phyloP scores from a whole-genome alignment of 257 asterid genomes.

The Solanum tacnaense region DNA sequence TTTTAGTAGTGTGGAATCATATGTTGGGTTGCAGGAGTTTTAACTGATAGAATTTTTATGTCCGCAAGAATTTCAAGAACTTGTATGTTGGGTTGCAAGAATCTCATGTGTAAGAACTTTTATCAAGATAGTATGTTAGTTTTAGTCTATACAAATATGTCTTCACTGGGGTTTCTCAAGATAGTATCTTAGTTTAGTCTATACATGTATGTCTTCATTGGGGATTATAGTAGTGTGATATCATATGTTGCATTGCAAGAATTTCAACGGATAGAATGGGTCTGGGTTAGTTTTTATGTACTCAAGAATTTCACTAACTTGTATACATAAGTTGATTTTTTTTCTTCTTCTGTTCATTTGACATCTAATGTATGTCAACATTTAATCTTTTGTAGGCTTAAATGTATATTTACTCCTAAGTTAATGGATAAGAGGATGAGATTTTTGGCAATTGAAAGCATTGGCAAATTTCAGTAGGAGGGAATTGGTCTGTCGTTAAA shows the following conservation, averaged over 20 bases:
- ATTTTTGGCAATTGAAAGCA: neutral
- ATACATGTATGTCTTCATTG: neutral
- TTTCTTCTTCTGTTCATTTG: neutral
- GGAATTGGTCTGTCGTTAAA: neutral
- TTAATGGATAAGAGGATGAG: neutral
- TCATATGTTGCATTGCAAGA: neutral
- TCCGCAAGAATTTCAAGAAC: neutral
- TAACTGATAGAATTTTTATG: neutral
- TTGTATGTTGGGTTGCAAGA: neutral
- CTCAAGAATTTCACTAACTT: neutral
- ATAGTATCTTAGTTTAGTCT: neutral
- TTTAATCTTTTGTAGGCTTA: neutral
- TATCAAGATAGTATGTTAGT: neutral
- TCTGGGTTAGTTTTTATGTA: neutral
- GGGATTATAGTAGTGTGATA: neutral
- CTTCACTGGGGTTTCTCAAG: neutral
- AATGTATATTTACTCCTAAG: neutral
- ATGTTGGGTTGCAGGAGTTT: neutral
- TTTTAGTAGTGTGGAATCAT: neutral
- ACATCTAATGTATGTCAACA: neutral
- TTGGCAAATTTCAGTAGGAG: neutral
- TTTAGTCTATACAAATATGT: neutral
- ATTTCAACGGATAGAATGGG: neutral
- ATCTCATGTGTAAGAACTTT: neutral
- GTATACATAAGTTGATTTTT: neutral